phyloP scores from a whole-genome alignment of 495 filamentous ascomycete genomes.

The Delitschia confertaspora region DNA sequence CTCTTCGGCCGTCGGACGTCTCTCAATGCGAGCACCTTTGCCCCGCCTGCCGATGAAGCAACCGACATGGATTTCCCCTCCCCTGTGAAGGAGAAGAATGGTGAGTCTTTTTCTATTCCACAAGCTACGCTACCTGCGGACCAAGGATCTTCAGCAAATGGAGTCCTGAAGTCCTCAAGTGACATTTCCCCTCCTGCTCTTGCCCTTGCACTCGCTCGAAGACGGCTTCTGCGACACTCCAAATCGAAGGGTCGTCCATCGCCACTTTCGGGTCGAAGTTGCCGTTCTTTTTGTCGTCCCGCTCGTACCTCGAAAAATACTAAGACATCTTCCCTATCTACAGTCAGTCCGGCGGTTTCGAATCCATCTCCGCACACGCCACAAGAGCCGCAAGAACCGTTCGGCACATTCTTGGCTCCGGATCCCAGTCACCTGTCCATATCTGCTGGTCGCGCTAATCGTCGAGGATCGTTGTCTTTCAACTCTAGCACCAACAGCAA shows the following conservation, averaged over 20 bases:
- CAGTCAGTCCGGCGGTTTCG: slow-evolving; percentile 33
- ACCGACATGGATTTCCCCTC: slow-evolving; percentile 10
- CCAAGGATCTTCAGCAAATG: too few species aligned
- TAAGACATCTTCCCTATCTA: slow-evolving; percentile 2
- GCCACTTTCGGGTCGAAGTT: slow-evolving; percentile 35
- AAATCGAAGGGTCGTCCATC: slow-evolving; percentile 5
- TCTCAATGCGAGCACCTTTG: slow-evolving; percentile 37
- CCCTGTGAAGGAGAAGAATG: slow-evolving; percentile 1
- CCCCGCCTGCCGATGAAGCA: slow-evolving; percentile 20
- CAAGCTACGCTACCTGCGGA: too few species aligned
- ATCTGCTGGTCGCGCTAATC: slow-evolving; percentile 47
- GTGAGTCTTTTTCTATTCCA: slow-evolving; percentile 4
- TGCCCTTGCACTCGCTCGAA: slow-evolving; percentile 7
- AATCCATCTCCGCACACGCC: slow-evolving; percentile 79
- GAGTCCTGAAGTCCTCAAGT: slow-evolving; percentile 1
- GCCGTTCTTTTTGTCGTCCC: slow-evolving; percentile 19
- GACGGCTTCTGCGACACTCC: slow-evolving; percentile 4
- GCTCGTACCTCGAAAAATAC: background rate
- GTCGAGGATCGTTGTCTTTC: slow-evolving; percentile 29
- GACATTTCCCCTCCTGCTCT: slow-evolving; percentile 6
- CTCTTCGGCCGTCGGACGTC: slow-evolving; percentile 38
- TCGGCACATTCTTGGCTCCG: slow-evolving; percentile 61
- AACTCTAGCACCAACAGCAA: slow-evolving; percentile 37
- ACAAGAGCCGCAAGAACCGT: too few species aligned
- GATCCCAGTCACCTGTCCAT: slow-evolving; percentile 77